phyloP scores from a whole-genome alignment of 208 protist species.

The Novymonas esmeraldas region DNA sequence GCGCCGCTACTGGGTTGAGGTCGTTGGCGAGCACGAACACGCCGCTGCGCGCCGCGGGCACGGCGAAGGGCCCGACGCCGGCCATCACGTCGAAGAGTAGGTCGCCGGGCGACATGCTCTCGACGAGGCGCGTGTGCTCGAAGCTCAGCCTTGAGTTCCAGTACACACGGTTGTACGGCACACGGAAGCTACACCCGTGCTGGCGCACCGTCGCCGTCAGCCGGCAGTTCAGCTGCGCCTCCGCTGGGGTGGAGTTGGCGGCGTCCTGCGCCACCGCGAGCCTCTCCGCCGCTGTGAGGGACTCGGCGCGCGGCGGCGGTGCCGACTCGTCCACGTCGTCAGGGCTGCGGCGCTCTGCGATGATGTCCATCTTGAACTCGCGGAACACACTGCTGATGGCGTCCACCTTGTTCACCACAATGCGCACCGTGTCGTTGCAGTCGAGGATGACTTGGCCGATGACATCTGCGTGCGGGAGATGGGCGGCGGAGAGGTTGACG shows the following conservation, averaged over 20 bases:
- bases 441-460: slow-evolving; percentile 97
- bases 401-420: slow-evolving; percentile 98
- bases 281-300: slow-evolving; percentile 34
- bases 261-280: slow-evolving; percentile 19
- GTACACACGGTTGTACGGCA: slow-evolving; percentile 98
- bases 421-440: slow-evolving; percentile 92
- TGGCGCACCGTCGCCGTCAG: slow-evolving; percentile 89
- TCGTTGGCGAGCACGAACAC: slow-evolving; percentile 96
- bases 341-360: slow-evolving; percentile 80
- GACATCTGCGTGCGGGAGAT: slow-evolving; percentile 88
- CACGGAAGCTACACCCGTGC: slow-evolving; percentile 92
- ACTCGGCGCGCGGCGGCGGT: slow-evolving; percentile 5
- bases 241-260: slow-evolving; percentile 1
- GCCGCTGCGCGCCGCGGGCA: slow-evolving; percentile 92
- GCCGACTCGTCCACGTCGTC: not conserved
- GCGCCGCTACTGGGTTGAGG: slow-evolving; percentile 94
- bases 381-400: slow-evolving; percentile 96
- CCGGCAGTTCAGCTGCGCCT: slow-evolving; percentile 38
- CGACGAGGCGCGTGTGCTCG: slow-evolving; percentile 95
- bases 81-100: slow-evolving; percentile 96
- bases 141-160: slow-evolving; percentile 97
- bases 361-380: slow-evolving; percentile 97
- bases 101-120: slow-evolving; percentile 68
- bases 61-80: slow-evolving; percentile 97
- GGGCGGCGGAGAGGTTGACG: slow-evolving; percentile 94